These are phyloP conservation scores for Sugiyamaella castrensis DNA, from an alignment of 1,139 yeast genomes.

Conservation along the genomic window DNA sequence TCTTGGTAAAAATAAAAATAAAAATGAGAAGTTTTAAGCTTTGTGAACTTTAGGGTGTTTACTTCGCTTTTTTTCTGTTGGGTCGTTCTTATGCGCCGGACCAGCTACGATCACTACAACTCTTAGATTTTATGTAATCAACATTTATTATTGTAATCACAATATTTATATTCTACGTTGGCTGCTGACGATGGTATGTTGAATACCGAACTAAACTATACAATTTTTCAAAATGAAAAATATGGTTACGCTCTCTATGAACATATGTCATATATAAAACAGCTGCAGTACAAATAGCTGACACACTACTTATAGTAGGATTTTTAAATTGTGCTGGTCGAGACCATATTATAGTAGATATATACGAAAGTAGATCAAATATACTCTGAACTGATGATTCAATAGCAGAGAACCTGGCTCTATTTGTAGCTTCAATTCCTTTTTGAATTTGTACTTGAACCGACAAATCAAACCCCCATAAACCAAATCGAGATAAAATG, in stretches of 20 bases:
- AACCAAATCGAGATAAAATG: slow-evolving; percentile 39
- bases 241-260: slow-evolving; percentile 9
- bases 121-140: no score
- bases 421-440: slow-evolving; percentile 32
- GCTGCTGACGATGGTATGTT: no score
- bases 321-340: slow-evolving; percentile 34
- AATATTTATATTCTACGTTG: no score
- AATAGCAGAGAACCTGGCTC: slow-evolving; percentile 38
- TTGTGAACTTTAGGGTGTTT: no score
- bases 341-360: slow-evolving; percentile 36
- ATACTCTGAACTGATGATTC: slow-evolving; percentile 39
- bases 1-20: no score
- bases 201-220: not conserved
- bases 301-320: slow-evolving; percentile 32
- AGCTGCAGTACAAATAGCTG: slow-evolving; percentile 27
- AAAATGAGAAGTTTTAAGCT: no score
- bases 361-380: slow-evolving; percentile 35
- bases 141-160: no score
- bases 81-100: no score
- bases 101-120: no score
- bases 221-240: slow-evolving; percentile 17
- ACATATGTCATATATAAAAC: slow-evolving; percentile 25
- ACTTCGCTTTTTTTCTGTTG: no score
- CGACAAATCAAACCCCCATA: slow-evolving; percentile 43
- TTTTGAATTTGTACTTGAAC: slow-evolving; percentile 37